These are phyloP conservation scores for Blastomyces silverae DNA, from an alignment of 2,329 filamentous ascomycete genomes.

Conservation along the genomic window DNA sequence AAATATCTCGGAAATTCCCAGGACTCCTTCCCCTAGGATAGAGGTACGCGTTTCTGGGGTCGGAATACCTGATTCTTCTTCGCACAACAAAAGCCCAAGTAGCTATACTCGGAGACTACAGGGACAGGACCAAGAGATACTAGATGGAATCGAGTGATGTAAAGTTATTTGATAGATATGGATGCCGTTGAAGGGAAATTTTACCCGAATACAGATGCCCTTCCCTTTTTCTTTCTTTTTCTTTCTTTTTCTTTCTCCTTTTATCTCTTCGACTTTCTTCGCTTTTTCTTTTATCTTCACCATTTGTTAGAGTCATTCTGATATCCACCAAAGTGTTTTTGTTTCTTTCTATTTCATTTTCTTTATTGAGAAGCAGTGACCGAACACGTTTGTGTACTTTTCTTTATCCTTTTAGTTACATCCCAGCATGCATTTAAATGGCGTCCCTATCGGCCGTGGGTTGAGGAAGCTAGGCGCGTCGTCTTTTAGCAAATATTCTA, in stretches of 20 bases:
- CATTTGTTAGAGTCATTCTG: background rate
- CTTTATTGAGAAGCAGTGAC: background rate
- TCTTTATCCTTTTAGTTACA: background rate
- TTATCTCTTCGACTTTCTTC: background rate
- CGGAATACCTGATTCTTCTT: background rate
- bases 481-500: background rate
- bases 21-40: background rate
- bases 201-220: background rate
- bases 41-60: background rate
- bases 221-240: background rate
- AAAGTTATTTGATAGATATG: background rate
- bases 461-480: background rate
- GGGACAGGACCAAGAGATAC: background rate
- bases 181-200: background rate
- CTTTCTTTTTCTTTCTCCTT: too few species aligned
- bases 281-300: background rate
- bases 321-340: background rate
- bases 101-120: background rate
- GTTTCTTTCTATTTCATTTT: background rate
- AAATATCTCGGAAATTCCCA: background rate
- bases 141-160: constrained; percentile 1
- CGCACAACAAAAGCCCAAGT: background rate
- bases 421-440: background rate
- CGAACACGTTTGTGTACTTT: background rate
- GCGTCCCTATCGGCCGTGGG: background rate